Evolutionary conservation across 306 rosid genomes (phyloP).

Genomic region (Datisca glomerata): DNA sequence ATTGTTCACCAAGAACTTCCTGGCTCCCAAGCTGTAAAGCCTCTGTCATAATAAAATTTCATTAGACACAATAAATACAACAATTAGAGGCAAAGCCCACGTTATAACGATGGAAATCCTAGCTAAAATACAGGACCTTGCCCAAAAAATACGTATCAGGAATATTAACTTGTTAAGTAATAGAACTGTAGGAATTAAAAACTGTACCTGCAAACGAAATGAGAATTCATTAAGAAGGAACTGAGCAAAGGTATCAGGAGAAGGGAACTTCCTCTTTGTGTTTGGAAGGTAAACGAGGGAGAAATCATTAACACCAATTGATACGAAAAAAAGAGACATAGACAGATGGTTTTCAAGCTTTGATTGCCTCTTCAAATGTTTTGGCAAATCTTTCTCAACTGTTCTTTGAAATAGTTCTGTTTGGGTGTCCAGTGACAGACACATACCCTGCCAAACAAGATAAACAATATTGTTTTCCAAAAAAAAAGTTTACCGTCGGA

Average conservation of each 20-base stretch:
- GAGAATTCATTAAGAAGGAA: neutral
- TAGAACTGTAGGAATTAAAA: too few species aligned
- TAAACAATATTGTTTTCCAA: too few species aligned
- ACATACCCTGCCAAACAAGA: neutral
- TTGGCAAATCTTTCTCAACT: neutral
- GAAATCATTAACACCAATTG: neutral
- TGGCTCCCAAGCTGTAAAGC: conserved; percentile 24
- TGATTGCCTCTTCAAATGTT: neutral
- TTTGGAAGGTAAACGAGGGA: neutral
- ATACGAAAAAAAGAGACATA: neutral
- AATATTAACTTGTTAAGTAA: too few species aligned
- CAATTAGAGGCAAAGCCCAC: too few species aligned
- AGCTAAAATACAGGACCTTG: too few species aligned
- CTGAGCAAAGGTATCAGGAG: neutral
- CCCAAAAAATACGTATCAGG: too few species aligned
- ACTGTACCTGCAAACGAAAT: conserved; percentile 5
- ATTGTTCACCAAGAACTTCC: conserved; percentile 20
- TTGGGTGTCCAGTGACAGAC: neutral
- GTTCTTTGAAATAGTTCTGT: neutral
- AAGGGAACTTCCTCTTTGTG: neutral
- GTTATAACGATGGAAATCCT: too few species aligned
- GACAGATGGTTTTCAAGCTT: neutral
- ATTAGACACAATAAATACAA: too few species aligned
- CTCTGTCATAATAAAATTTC: conserved; percentile 17
- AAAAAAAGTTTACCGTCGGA: too few species aligned